Conservation (phyloP, 1,284 basidiomycete genomes). For the Apiotrichum gracile region DNA sequence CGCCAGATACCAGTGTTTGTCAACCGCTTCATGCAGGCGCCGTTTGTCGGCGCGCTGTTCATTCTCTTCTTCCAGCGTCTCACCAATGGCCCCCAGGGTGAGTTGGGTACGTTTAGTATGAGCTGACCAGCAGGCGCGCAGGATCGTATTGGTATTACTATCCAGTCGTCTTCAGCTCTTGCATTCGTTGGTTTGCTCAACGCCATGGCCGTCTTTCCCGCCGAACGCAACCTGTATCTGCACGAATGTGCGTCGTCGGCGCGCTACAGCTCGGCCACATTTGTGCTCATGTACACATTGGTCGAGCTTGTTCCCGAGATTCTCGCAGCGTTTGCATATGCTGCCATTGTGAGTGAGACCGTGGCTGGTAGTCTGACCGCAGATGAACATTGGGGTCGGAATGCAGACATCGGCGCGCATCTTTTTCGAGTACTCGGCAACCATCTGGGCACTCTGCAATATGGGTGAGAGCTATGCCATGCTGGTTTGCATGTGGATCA, state of each 20-base stretch:
- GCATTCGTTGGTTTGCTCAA: slow-evolving; percentile 47
- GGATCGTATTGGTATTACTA: slow-evolving; percentile 47
- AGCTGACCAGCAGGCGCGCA: slow-evolving; percentile 37
- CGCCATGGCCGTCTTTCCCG: slow-evolving; percentile 48
- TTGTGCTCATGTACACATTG: slow-evolving; percentile 48
- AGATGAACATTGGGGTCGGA: slow-evolving; percentile 48
- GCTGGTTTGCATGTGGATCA: slow-evolving; percentile 32
- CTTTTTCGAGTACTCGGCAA: slow-evolving; percentile 48
- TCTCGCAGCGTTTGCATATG: slow-evolving; percentile 29
- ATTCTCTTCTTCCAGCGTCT: slow-evolving; percentile 48
- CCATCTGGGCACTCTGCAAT: slow-evolving; percentile 44
- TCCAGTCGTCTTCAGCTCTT: slow-evolving; percentile 35
- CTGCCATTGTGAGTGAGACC: slow-evolving; percentile 24
- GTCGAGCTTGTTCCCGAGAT: slow-evolving; percentile 48
- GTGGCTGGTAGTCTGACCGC: background rate
- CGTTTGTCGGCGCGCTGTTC: slow-evolving; percentile 44
- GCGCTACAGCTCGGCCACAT: slow-evolving; percentile 46
- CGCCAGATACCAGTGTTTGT: slow-evolving; percentile 46
- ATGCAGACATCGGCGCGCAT: slow-evolving; percentile 47
- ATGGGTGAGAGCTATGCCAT: slow-evolving; percentile 46
- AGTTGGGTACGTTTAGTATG: background rate
- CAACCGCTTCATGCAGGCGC: slow-evolving; percentile 44
- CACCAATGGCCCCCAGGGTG: slow-evolving; percentile 36
- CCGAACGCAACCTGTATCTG: slow-evolving; percentile 47
- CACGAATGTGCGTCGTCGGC: slow-evolving; percentile 47